phyloP scores from a whole-genome alignment of 1,284 basidiomycete genomes.

The Puccinia triticina region DNA sequence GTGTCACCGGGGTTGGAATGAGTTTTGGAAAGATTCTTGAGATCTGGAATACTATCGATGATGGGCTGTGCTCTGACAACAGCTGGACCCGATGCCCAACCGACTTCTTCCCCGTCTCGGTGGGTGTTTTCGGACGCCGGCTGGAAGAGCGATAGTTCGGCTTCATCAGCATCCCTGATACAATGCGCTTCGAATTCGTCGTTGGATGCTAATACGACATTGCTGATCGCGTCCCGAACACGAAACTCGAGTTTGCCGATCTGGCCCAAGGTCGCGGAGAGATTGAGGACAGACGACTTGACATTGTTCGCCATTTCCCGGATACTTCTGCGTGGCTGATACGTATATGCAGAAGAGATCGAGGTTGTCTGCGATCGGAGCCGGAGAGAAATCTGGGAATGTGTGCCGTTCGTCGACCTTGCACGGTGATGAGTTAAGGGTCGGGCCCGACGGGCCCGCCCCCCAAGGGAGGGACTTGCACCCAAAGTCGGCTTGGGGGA shows the following conservation, averaged over 20 bases:
- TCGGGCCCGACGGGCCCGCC: too few relatives aligned
- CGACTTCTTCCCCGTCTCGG: conserved; percentile 14
- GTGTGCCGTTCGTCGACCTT: too few relatives aligned
- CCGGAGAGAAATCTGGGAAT: too few relatives aligned
- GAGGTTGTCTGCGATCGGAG: too few relatives aligned
- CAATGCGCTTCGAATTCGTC: conserved; percentile 46
- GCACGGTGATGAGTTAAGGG: too few relatives aligned
- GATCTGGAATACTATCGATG: conserved; percentile 9
- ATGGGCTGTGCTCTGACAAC: conserved; percentile 22
- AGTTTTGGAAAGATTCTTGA: conserved; percentile 17
- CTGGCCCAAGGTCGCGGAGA: conserved; percentile 26
- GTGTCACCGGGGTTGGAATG: conserved; percentile 41
- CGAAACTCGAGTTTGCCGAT: conserved; percentile 29
- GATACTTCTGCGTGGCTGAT: too few relatives aligned
- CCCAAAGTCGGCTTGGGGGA: too few relatives aligned
- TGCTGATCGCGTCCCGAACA: conserved; percentile 26
- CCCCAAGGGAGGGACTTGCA: too few relatives aligned
- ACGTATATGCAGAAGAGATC: too few relatives aligned
- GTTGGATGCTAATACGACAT: conserved; percentile 26
- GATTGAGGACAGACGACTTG: conserved; percentile 21
- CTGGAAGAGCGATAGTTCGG: conserved; percentile 46
- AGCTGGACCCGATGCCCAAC: conserved; percentile 4
- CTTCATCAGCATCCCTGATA: conserved; percentile 46
- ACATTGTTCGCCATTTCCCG: too few relatives aligned
- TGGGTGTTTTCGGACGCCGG: not conserved